phyloP scores from a whole-genome alignment of 345 rosid genomes.

The Trapa incisa region DNA sequence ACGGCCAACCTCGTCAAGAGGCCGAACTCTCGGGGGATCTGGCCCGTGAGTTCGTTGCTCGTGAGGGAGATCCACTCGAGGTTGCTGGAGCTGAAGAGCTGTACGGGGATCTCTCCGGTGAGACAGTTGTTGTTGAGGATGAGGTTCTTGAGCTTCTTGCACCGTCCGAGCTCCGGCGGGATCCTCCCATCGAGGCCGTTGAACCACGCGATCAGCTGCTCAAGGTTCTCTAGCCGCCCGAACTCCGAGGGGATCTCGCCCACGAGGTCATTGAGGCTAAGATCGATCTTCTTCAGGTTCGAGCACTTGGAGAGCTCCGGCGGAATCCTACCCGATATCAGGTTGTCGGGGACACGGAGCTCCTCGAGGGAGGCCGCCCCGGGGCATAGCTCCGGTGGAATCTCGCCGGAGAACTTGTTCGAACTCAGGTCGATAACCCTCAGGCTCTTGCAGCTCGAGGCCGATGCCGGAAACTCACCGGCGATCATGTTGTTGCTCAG shows the following conservation, averaged over 20 bases:
- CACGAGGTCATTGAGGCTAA: conserved; percentile 71
- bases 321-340: conserved; percentile 61
- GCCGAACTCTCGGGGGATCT: conserved; percentile 53
- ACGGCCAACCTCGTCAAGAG: conserved; percentile 67
- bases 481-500: conserved; percentile 62
- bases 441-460: conserved; percentile 58
- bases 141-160: conserved; percentile 60
- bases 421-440: conserved; percentile 66
- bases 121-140: conserved; percentile 80
- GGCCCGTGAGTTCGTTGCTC: conserved; percentile 61
- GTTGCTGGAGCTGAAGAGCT: conserved; percentile 71
- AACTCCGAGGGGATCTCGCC: conserved; percentile 78
- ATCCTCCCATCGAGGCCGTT: conserved; percentile 67
- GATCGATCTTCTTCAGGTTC: conserved; percentile 55
- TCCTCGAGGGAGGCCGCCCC: conserved; percentile 73
- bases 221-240: conserved; percentile 67
- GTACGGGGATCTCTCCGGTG: conserved; percentile 61
- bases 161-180: conserved; percentile 67
- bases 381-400: conserved; percentile 73
- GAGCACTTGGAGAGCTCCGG: conserved; percentile 65
- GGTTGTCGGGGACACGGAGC: conserved; percentile 73
- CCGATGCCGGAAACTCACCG: conserved; percentile 56
- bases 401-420: conserved; percentile 53
- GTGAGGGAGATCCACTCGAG: conserved; percentile 91
- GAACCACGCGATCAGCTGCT: conserved; percentile 86